Base-by-base conservation (phyloP, 2,329 filamentous ascomycete genomes). In the Aspergillus ruber region DNA sequence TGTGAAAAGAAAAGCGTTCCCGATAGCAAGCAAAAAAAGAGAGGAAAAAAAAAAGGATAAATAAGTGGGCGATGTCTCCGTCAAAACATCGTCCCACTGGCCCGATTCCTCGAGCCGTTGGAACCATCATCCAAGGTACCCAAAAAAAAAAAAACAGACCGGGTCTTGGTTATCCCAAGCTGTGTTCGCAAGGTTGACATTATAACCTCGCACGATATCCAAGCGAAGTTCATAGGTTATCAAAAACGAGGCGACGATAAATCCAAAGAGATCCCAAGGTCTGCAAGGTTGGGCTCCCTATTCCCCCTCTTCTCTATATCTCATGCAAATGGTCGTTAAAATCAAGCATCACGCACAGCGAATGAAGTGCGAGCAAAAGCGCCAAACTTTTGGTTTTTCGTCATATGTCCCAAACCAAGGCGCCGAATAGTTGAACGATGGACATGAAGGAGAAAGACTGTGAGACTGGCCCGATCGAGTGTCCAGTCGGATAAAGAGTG, bases 341-440 rank as follows among this genome's bases (percentile, higher is more conserved):
- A 56, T 44, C 46, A 48, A 56, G 52, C 53, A 55, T 60, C 61
- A 56, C 59, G 65, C 66, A 69, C 64, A 69, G 59, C 64, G 65
- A 69, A 57, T 63, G 64, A 59, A 59, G 63, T 66, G 64, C 62
- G 62, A 56, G 52, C 50, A 58, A 64, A 53, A 55, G 59, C 57
- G 54, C 60, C 62, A 46, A 54, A 57, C 52, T 57, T 59, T 57
- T 56, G 55, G 53, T 56, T 51, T 48, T 45, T 50, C 50, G 50
- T 54, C 46, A 55, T 56, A 50, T 51, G 49, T 58, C 51, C 53
- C 52, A 57, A 57, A 54, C 57, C 64, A 56, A 64, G 59, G 62
- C 66, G 65, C 66, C 65, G 57, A 53, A 10, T 10, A 53, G 50
- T 52, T 64, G 62, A 69, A 62, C 65, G 66, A 69, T 61, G 53